Base-by-base conservation (phyloP, 2,329 filamentous ascomycete genomes). In the Biscogniauxia sp. region DNA sequence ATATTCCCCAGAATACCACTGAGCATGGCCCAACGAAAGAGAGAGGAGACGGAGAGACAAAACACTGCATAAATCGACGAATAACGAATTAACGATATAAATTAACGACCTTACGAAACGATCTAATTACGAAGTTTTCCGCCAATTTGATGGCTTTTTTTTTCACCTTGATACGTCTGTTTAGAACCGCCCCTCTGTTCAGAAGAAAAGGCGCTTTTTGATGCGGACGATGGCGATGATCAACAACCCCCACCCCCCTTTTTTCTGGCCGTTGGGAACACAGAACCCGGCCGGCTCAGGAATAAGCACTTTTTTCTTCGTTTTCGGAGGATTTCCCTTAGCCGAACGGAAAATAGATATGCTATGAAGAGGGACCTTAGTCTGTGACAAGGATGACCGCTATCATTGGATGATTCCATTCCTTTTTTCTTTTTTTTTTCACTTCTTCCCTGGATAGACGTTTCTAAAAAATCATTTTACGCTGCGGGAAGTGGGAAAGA, bases 11-110 rank as follows among this genome's bases (percentile, higher is more conserved):
- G 69, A 71, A 71, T 69, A 70, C 67, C 64, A 63, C 62, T 64
- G 68, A 69, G 68, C 70, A 70, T 71, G 59, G 62, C 65, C 68
- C 65, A 64, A 70, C 53, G 61, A 66, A 53, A 54, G 62, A 55
- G 68, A 66, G 69, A 66, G 64, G 62, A 56, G 68, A 66, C 68
- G 66, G 64, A 71, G 64, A 71, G 68, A 69, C 71, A 69, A 70
- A 68, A 66, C 68, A 9, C 37, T 74, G 72, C 72, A 74, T 73
- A 73, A 68, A 73, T 69, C 69, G 64, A 73, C 69, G 71, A 72
- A 57, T 72, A 62, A 73, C 69, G 70, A 73, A 64, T 58, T 72
- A 56, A 73, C 69, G 71, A 73, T 55, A 53, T 62, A 67, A 68
- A 45, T 66, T 61, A 64, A 72, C 64, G 68, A 72, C 61, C 54